Conservation (phyloP, 768 basidiomycete species). For the Tephrocybe sp. region DNA sequence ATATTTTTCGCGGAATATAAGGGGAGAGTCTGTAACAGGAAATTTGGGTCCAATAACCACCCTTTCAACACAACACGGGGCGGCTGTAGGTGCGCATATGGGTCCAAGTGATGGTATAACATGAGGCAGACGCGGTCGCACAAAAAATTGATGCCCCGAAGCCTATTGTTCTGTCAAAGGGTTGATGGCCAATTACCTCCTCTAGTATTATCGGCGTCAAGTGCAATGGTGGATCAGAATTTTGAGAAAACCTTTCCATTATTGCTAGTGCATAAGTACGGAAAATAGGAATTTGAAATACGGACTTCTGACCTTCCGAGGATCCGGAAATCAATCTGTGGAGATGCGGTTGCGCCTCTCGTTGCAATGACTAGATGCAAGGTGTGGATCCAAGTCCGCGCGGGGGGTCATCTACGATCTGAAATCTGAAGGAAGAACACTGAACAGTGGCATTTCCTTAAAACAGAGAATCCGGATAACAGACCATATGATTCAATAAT, state of each 20-base stretch:
- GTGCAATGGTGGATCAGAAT: neutral
- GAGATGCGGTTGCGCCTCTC: too few species aligned
- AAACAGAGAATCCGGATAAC: too few species aligned
- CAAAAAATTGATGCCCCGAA: neutral
- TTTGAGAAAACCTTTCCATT: neutral
- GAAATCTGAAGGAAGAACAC: too few species aligned
- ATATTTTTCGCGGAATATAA: constrained; percentile 6
- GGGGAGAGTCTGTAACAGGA: constrained; percentile 3
- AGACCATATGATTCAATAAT: too few species aligned
- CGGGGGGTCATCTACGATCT: too few species aligned
- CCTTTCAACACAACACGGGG: constrained; percentile 8
- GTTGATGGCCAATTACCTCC: neutral
- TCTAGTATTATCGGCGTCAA: neutral
- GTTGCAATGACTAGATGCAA: too few species aligned
- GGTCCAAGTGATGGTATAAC: constrained; percentile 9
- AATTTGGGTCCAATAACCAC: constrained; percentile 5
- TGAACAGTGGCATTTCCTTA: too few species aligned
- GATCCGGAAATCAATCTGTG: too few species aligned
- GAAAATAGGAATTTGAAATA: too few species aligned
- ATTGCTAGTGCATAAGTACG: too few species aligned
- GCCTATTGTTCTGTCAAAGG: neutral
- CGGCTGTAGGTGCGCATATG: constrained; percentile 9
- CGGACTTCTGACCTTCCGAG: too few species aligned
- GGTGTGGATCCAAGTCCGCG: too few species aligned
- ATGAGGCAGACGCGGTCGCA: neutral